These are phyloP conservation scores for Agrostemma githago DNA, from an alignment of 148 eudicot species.

Conservation along the genomic window DNA sequence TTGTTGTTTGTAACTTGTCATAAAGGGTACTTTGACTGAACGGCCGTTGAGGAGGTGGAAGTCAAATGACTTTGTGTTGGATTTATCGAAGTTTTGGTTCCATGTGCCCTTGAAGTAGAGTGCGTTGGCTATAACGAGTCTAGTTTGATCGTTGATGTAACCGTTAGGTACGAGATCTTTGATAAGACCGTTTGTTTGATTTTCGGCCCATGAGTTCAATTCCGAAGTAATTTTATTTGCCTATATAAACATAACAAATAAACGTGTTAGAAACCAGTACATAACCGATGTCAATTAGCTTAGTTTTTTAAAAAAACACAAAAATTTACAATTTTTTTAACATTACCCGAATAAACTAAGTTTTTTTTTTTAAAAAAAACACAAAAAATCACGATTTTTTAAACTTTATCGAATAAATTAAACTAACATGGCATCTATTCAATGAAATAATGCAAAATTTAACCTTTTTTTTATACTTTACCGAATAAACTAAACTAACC, in stretches of 20 bases:
- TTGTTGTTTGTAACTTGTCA: conserved; percentile 77
- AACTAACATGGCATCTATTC: too few species aligned
- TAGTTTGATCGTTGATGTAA: conserved; percentile 51
- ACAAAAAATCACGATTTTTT: too few species aligned
- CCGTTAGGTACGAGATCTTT: conserved; percentile 76
- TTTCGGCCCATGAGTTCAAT: conserved; percentile 83
- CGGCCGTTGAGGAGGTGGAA: conserved; percentile 66
- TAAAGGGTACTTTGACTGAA: conserved; percentile 64
- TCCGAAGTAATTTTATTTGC: conserved; percentile 50
- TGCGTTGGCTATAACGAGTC: conserved; percentile 78
- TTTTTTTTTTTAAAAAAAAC: too few species aligned
- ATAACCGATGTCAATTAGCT: too few species aligned
- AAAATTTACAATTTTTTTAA: too few species aligned
- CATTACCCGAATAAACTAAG: too few species aligned
- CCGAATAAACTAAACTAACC: too few species aligned
- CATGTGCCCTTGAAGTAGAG: conserved; percentile 85
- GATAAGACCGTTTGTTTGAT: conserved; percentile 73
- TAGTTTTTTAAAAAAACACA: too few species aligned
- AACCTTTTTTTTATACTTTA: too few species aligned
- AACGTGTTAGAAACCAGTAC: too few species aligned
- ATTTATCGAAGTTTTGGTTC: conserved; percentile 58
- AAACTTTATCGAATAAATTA: too few species aligned
- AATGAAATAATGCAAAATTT: too few species aligned
- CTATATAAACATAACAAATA: conserved; percentile 19
- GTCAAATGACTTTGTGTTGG: conserved; percentile 50